These are phyloP conservation scores for Starmerella stigmatis DNA, from an alignment of 805 yeast species.

Conservation along the genomic window DNA sequence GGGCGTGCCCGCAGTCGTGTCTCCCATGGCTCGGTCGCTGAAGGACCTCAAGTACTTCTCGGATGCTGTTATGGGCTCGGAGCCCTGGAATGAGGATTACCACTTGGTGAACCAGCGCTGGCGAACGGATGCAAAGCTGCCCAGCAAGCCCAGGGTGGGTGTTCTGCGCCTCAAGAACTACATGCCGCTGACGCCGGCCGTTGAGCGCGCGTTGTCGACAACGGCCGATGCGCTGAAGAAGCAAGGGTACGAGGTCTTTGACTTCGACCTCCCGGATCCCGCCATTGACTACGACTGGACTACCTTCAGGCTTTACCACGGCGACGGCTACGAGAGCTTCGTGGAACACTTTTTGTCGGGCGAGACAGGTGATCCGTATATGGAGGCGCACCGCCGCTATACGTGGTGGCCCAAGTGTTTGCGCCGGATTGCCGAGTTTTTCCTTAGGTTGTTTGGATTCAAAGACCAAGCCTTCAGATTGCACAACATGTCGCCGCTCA, in stretches of 20 bases:
- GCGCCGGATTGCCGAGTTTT: slow-evolving; percentile 31
- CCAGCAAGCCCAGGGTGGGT: slow-evolving; percentile 39
- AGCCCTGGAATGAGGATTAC: slow-evolving; percentile 51
- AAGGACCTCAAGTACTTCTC: slow-evolving; percentile 43
- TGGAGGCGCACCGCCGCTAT: slow-evolving; percentile 26
- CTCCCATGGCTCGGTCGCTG: slow-evolving; percentile 39
- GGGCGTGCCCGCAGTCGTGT: slow-evolving; percentile 24
- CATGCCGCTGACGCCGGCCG: slow-evolving; percentile 42
- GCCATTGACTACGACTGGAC: slow-evolving; percentile 46
- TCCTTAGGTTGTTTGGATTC: slow-evolving; percentile 33
- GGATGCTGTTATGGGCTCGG: slow-evolving; percentile 37
- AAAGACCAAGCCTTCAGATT: slow-evolving; percentile 31
- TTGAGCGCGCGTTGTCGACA: slow-evolving; percentile 33
- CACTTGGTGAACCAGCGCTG: slow-evolving; percentile 39
- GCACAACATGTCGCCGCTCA: slow-evolving; percentile 28
- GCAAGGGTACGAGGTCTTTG: slow-evolving; percentile 41
- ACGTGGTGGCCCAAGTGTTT: slow-evolving; percentile 30
- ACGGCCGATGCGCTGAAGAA: slow-evolving; percentile 35
- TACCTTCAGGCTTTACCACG: slow-evolving; percentile 45
- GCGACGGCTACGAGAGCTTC: slow-evolving; percentile 31
- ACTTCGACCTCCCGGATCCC: slow-evolving; percentile 41
- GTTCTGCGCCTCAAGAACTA: slow-evolving; percentile 41
- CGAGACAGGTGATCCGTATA: slow-evolving; percentile 33
- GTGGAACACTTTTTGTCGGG: slow-evolving; percentile 25
- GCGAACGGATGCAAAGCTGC: slow-evolving; percentile 34